These are phyloP conservation scores for Podospora pseudocomata DNA, from an alignment of 495 filamentous ascomycete genomes.

Conservation along the genomic window DNA sequence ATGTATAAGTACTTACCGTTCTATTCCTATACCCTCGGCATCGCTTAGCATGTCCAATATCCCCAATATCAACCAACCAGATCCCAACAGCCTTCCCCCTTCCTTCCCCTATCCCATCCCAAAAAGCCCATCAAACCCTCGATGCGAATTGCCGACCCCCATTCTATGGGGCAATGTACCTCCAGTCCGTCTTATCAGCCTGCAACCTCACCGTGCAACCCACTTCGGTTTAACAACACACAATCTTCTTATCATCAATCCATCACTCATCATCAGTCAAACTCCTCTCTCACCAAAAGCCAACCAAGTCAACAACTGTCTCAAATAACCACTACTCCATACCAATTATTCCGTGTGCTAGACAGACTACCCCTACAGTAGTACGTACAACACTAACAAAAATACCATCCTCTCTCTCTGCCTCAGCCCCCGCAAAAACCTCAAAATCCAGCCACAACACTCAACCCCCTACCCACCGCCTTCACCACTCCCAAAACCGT, in stretches of 20 bases:
- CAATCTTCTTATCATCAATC: not conserved
- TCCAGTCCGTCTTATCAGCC: not conserved
- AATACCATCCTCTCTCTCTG: not conserved
- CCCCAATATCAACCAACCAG: too few species aligned
- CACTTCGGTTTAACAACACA: not conserved
- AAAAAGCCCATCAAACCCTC: not conserved
- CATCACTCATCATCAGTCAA: not conserved
- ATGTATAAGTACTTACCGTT: too few species aligned
- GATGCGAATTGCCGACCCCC: not conserved
- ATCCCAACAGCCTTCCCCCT: too few species aligned
- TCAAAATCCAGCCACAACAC: constrained; percentile 23
- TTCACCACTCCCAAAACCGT: constrained; percentile 12
- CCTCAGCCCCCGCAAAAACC: not conserved
- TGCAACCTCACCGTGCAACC: not conserved
- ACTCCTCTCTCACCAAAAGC: not conserved
- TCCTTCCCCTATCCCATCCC: not conserved
- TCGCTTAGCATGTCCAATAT: too few species aligned
- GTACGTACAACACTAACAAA: not conserved
- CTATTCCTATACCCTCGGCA: too few species aligned
- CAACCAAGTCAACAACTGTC: too few species aligned
- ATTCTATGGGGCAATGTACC: not conserved
- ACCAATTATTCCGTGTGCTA: not conserved
- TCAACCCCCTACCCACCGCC: constrained; percentile 15
- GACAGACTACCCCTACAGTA: not conserved
- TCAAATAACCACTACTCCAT: constrained; percentile 2